These are phyloP conservation scores for Phialemoniopsis sp. DNA, from an alignment of 2,329 filamentous ascomycete genomes.

Conservation along the genomic window DNA sequence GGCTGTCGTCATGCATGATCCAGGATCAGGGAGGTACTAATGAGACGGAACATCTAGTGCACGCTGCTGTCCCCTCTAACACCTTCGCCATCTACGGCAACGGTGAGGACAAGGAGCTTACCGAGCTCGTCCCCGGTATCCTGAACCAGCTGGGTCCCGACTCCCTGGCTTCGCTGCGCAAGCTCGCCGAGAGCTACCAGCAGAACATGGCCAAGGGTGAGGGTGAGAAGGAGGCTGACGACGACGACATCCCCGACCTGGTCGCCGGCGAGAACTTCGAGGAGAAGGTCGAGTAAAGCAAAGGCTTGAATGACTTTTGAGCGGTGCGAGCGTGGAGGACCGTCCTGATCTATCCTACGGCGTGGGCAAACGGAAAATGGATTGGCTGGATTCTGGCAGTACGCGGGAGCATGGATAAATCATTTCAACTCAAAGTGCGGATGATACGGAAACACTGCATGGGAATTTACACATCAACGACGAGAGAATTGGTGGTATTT, in stretches of 20 bases:
- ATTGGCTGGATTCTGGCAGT: neutral
- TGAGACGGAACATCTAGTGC: conserved; percentile 55
- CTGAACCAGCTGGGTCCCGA: conserved; percentile 99
- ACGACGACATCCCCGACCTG: conserved; percentile 95
- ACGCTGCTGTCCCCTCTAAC: conserved; percentile 95
- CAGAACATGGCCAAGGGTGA: conserved; percentile 94
- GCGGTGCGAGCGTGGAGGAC: conserved; percentile 1
- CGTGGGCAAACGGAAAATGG: conserved; percentile 8
- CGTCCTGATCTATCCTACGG: conserved; percentile 13
- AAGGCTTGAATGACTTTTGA: conserved; percentile 3
- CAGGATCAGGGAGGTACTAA: no score
- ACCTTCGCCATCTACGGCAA: conserved; percentile 99
- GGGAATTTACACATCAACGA: no score
- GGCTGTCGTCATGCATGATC: no score
- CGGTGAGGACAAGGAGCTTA: conserved; percentile 99
- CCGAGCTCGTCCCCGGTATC: conserved; percentile 97
- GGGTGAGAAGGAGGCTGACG: conserved; percentile 70
- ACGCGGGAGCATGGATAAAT: conserved; percentile 1
- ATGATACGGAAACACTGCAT: no score
- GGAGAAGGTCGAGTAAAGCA: conserved; percentile 84
- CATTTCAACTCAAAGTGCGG: conserved; percentile 1
- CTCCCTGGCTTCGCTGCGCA: conserved; percentile 94
- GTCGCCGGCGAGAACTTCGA: conserved; percentile 98
- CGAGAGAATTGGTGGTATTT: no score
- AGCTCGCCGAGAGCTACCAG: conserved; percentile 99